Evolutionary conservation across 306 rosid species (phyloP).

Genomic region (Astragalus membranaceus): DNA sequence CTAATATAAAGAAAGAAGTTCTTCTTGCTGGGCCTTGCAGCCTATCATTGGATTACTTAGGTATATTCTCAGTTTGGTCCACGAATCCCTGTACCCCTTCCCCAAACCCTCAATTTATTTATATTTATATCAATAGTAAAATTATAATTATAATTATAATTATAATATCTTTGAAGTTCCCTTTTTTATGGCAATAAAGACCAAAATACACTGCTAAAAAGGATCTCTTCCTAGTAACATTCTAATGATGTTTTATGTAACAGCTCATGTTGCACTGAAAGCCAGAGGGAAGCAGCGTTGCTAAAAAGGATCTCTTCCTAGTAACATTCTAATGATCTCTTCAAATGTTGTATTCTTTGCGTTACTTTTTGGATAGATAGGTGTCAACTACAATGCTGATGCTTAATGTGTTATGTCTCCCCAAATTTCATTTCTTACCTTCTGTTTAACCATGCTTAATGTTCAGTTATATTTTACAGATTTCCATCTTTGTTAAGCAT

Average conservation of each 20-base stretch:
- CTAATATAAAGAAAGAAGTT: slow-evolving; percentile 93
- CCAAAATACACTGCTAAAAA: neutral
- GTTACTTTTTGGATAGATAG: neutral
- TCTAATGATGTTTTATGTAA: slow-evolving; percentile 14
- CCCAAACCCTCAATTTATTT: neutral
- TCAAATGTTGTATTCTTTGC: neutral
- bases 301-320: no score
- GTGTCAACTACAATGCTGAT: slow-evolving; percentile 11
- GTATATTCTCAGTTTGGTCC: slow-evolving; percentile 32
- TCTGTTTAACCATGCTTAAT: slow-evolving; percentile 59
- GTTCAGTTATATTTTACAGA: slow-evolving; percentile 40
- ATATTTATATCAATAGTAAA: no score
- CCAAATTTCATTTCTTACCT: neutral
- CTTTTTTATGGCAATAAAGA: neutral
- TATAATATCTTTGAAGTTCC: neutral
- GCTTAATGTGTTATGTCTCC: neutral
- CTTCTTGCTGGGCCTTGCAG: slow-evolving; percentile 97
- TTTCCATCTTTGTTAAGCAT: neutral
- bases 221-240: slow-evolving; percentile 2
- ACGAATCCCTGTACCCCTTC: neutral
- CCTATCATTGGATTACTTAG: slow-evolving; percentile 96
- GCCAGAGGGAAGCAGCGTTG: slow-evolving; percentile 98
- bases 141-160: no score
- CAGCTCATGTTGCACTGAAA: slow-evolving; percentile 94
- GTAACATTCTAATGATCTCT: no score